Conservation (phyloP, 2,329 filamentous ascomycete genomes). For the Teratosphaeria viscida region DNA sequence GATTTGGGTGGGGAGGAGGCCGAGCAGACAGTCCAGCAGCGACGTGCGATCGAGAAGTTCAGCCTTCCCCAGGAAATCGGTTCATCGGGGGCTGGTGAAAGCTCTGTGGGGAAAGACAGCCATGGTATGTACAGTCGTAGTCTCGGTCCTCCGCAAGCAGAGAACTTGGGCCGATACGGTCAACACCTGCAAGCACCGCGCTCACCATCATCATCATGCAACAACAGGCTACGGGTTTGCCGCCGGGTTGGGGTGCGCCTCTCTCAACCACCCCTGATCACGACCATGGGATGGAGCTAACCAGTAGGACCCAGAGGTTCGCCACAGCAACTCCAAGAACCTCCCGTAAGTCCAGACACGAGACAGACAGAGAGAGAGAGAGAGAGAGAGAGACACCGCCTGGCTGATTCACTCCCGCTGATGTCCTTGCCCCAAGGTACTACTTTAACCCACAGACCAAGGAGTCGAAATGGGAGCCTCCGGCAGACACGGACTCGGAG, state of each 20-base stretch:
- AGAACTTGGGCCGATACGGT: neutral
- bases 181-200: neutral
- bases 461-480: conserved; percentile 92
- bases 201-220: neutral
- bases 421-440: conserved; percentile 41
- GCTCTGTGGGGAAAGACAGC: neutral
- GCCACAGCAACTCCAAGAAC: conserved; percentile 1
- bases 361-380: too few species aligned
- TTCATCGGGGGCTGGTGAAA: neutral
- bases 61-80: neutral
- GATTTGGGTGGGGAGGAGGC: neutral
- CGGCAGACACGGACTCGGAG: conserved; percentile 75
- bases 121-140: neutral
- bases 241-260: conserved; percentile 8
- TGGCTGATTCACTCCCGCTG: neutral
- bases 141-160: neutral
- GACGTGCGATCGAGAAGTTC: neutral
- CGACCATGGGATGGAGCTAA: neutral
- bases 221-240: conserved; percentile 22
- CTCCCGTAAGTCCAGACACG: neutral
- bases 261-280: neutral
- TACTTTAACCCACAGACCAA: conserved; percentile 88
- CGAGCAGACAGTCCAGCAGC: neutral
- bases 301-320: neutral
- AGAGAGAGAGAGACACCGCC: neutral